These are phyloP conservation scores for Dioszegia aurantiaca DNA, from an alignment of 768 basidiomycete genomes.

Conservation along the genomic window DNA sequence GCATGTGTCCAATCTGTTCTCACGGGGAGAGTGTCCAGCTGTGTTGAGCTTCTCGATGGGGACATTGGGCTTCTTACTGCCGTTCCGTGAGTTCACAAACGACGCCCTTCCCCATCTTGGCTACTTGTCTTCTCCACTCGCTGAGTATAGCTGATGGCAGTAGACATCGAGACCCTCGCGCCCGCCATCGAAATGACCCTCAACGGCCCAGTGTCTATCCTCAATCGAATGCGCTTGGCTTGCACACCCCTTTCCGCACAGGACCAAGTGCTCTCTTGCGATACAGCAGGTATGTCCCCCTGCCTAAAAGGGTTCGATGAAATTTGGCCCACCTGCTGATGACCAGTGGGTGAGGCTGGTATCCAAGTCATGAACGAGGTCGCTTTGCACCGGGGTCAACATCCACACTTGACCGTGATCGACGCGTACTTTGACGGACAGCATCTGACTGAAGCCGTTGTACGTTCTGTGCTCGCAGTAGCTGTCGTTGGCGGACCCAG, in stretches of 20 bases:
- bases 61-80: slow-evolving; percentile 85
- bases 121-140: too few species aligned
- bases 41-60: slow-evolving; percentile 90
- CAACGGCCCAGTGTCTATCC: slow-evolving; percentile 71
- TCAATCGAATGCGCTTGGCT: slow-evolving; percentile 85
- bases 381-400: slow-evolving; percentile 83
- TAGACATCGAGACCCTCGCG: slow-evolving; percentile 84
- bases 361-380: slow-evolving; percentile 99
- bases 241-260: slow-evolving; percentile 54
- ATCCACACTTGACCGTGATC: slow-evolving; percentile 86
- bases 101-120: too few species aligned
- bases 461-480: slow-evolving; percentile 55
- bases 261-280: slow-evolving; percentile 24
- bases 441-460: slow-evolving; percentile 91
- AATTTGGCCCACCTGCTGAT: slow-evolving; percentile 10
- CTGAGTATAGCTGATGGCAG: slow-evolving; percentile 7
- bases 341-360: slow-evolving; percentile 56
- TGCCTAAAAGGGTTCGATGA: too few species aligned
- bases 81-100: slow-evolving; percentile 69
- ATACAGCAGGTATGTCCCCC: slow-evolving; percentile 30
- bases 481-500: background rate
- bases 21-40: slow-evolving; percentile 84
- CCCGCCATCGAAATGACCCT: slow-evolving; percentile 77
- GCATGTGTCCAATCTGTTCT: slow-evolving; percentile 87
- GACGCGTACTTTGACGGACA: slow-evolving; percentile 92